Evolutionary conservation across 1,284 basidiomycete species (phyloP).

Genomic region (Tilletia indica): DNA sequence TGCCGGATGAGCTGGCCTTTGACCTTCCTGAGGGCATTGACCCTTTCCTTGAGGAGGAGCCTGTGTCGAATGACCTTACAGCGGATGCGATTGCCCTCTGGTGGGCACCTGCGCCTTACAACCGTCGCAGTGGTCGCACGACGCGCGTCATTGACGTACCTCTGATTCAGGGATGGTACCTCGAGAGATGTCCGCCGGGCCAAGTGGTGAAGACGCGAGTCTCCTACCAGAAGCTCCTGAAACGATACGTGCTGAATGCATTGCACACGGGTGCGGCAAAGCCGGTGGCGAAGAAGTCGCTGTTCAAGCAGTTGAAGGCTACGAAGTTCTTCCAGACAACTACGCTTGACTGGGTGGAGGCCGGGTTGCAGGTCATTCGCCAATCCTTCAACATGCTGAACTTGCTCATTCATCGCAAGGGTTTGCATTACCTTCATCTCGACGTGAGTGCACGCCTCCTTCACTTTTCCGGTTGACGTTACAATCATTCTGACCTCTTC

Average conservation of each 20-base stretch:
- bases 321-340: constrained; percentile 99
- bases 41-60: constrained; percentile 79
- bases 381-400: constrained; percentile 99
- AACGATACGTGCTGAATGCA: constrained; percentile 93
- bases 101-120: constrained; percentile 98
- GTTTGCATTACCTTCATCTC: constrained; percentile 89
- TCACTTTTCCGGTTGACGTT: too few species aligned
- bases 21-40: constrained; percentile 76
- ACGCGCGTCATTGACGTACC: constrained; percentile 92
- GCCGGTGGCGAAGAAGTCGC: constrained; percentile 94
- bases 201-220: constrained; percentile 98
- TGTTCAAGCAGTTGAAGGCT: constrained; percentile 91
- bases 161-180: constrained; percentile 86
- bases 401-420: constrained; percentile 96
- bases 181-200: constrained; percentile 90
- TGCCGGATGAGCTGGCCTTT: constrained; percentile 72
- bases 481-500: too few species aligned
- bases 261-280: constrained; percentile 85
- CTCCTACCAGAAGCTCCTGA: constrained; percentile 97
- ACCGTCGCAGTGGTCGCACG: constrained; percentile 85
- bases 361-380: constrained; percentile 93
- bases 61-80: constrained; percentile 84
- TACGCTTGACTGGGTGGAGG: constrained; percentile 97
- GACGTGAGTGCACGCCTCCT: constrained; percentile 57
- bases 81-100: constrained; percentile 96